phyloP scores from a whole-genome alignment of 306 rosid species.

The Cotoneaster glaucophyllus region DNA sequence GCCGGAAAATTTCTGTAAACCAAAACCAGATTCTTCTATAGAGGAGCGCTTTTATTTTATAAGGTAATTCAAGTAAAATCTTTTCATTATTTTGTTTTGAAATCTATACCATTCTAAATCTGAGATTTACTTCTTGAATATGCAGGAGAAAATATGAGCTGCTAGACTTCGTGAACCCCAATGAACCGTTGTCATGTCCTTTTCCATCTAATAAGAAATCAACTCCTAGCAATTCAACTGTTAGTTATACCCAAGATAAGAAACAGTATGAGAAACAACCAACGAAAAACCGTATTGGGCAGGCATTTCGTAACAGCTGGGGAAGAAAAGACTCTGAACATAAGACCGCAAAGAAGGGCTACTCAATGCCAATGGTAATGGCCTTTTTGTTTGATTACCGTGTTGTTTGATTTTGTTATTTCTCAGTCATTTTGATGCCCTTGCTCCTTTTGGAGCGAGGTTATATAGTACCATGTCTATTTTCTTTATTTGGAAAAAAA shows the following conservation, averaged over 20 bases:
- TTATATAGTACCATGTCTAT: background rate
- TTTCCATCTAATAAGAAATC: slow-evolving; percentile 37
- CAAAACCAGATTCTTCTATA: slow-evolving; percentile 60
- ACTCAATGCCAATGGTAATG: slow-evolving; percentile 55
- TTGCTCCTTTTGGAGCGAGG: background rate
- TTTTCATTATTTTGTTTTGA: background rate
- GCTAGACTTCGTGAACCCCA: slow-evolving; percentile 34
- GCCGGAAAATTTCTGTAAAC: slow-evolving; percentile 44
- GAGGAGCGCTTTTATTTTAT: slow-evolving; percentile 78
- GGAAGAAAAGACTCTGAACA: slow-evolving; percentile 66
- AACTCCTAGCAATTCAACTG: slow-evolving; percentile 22
- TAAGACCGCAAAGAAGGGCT: slow-evolving; percentile 48
- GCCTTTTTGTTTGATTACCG: slow-evolving; percentile 5
- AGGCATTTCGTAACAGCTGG: slow-evolving; percentile 67
- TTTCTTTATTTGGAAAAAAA: background rate
- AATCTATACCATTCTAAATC: slow-evolving; percentile 10
- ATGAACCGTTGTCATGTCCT: slow-evolving; percentile 31
- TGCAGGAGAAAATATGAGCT: slow-evolving; percentile 80
- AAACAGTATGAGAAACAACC: slow-evolving; percentile 42
- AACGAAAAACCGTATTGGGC: slow-evolving; percentile 55
- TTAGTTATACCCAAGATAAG: slow-evolving; percentile 31
- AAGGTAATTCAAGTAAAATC: slow-evolving; percentile 37
- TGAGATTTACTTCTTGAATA: slow-evolving; percentile 17
- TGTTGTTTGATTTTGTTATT: background rate
- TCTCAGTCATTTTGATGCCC: background rate